These are phyloP conservation scores for Scedosporium boydii DNA, from an alignment of 2,329 filamentous ascomycete species.

Conservation along the genomic window DNA sequence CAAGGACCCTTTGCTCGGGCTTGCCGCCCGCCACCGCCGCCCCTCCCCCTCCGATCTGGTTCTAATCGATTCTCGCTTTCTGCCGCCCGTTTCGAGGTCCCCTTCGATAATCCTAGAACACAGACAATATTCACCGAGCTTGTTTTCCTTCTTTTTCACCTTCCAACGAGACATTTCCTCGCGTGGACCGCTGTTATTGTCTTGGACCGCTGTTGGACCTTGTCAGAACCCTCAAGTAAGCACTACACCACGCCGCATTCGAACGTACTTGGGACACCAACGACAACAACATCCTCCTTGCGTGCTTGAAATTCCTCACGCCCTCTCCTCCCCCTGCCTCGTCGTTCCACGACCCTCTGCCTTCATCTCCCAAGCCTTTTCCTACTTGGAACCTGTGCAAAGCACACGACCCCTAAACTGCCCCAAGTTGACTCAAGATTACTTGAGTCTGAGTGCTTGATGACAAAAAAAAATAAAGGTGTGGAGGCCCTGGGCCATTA, in stretches of 20 bases:
- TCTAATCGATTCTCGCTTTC: not conserved
- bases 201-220: too few species aligned
- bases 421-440: not conserved
- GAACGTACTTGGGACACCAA: not conserved
- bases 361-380: not conserved
- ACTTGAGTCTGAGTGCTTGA: too few species aligned
- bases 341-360: not conserved
- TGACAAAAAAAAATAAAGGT: too few species aligned
- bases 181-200: not conserved
- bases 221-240: not conserved
- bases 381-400: not conserved
- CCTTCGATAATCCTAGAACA: not conserved
- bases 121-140: not conserved
- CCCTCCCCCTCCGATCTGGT: not conserved
- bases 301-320: not conserved
- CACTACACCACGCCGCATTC: not conserved
- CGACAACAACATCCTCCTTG: not conserved
- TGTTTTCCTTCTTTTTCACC: not conserved
- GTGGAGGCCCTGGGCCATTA: too few species aligned
- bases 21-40: slow-evolving; percentile 1
- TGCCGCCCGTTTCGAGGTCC: not conserved
- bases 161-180: not conserved
- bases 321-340: not conserved
- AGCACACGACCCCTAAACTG: not conserved
- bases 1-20: not conserved